Evolutionary conservation across 768 basidiomycete species (phyloP).

Genomic region (Rhizopogon roseolus): DNA sequence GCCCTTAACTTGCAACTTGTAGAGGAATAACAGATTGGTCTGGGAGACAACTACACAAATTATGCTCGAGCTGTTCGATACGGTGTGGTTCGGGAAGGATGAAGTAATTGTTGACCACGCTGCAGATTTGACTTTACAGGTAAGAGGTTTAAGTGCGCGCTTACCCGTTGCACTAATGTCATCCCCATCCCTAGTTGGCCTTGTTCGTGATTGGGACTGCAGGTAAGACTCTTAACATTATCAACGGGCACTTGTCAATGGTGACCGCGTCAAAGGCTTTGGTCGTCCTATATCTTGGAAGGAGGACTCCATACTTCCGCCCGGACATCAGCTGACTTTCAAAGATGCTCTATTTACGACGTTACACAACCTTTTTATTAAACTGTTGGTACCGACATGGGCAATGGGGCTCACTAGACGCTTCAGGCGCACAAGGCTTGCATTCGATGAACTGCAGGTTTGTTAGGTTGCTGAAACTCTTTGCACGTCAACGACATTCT

Average conservation of each 20-base stretch:
- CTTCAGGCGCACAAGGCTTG: slow-evolving; percentile 26
- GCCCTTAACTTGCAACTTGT: background rate
- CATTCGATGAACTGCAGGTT: slow-evolving; percentile 42
- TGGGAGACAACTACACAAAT: slow-evolving; percentile 43
- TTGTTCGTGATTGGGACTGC: slow-evolving; percentile 53
- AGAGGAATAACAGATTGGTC: slow-evolving; percentile 32
- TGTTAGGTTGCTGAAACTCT: background rate
- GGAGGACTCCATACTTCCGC: slow-evolving; percentile 34
- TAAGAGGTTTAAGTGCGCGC: slow-evolving; percentile 17
- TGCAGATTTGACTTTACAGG: slow-evolving; percentile 50
- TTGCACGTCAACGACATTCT: background rate
- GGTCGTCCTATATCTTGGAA: slow-evolving; percentile 47
- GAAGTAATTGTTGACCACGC: slow-evolving; percentile 41
- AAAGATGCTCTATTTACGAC: slow-evolving; percentile 43
- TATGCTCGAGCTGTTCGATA: slow-evolving; percentile 37
- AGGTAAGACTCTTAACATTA: slow-evolving; percentile 24
- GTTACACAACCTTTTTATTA: slow-evolving; percentile 31
- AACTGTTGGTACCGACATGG: slow-evolving; percentile 36
- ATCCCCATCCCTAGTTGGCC: slow-evolving; percentile 35
- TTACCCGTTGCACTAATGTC: slow-evolving; percentile 12
- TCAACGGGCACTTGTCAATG: background rate
- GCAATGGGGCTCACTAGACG: slow-evolving; percentile 32
- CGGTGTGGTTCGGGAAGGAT: slow-evolving; percentile 41
- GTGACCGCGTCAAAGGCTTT: slow-evolving; percentile 33
- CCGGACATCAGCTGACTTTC: slow-evolving; percentile 44